phyloP scores from a whole-genome alignment of 345 rosid genomes.

The Eutrema yunnanense region DNA sequence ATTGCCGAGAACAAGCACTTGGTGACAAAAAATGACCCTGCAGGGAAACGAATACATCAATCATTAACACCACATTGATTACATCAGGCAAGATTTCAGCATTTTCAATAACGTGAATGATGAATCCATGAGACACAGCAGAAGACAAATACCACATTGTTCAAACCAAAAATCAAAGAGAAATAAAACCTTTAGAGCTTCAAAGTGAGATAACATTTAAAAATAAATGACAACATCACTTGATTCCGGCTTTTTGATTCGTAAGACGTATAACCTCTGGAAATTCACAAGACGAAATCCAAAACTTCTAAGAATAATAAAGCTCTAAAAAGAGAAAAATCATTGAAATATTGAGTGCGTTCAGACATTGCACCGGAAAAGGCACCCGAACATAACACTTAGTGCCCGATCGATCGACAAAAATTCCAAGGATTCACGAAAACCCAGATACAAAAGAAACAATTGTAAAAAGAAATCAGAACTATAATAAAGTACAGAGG shows the following conservation, averaged over 20 bases:
- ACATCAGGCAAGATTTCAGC: background rate
- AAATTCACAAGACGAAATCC: background rate
- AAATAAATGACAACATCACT: background rate
- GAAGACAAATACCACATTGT: background rate
- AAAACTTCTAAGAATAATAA: background rate
- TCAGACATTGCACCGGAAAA: background rate
- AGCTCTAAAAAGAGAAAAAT: background rate
- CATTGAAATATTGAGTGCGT: background rate
- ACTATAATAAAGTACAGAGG: background rate
- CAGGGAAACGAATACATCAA: background rate
- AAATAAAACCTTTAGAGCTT: background rate
- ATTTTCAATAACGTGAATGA: background rate
- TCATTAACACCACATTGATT: background rate
- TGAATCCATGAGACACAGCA: background rate
- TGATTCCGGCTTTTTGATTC: background rate
- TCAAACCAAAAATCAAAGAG: background rate
- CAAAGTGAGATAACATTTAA: background rate
- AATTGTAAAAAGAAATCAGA: background rate
- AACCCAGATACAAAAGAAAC: background rate
- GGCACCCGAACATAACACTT: background rate
- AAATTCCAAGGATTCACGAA: background rate
- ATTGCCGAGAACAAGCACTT: background rate
- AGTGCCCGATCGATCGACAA: background rate
- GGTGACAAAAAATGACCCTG: background rate
- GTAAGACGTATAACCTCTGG: background rate